These are phyloP conservation scores for Kodamaea fungicola DNA, from an alignment of 1,139 yeast species.

Conservation along the genomic window DNA sequence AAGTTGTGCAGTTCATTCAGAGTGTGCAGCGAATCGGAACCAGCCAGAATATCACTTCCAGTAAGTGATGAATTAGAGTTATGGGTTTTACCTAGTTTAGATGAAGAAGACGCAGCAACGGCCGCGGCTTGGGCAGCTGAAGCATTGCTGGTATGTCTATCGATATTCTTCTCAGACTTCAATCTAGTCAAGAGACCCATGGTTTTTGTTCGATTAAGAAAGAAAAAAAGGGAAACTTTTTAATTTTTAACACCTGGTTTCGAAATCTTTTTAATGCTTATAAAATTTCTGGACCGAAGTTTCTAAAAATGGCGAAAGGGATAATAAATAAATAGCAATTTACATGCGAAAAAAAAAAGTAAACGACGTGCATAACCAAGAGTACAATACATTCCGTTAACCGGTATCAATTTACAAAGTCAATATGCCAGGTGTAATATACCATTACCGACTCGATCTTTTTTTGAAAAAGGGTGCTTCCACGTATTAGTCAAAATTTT, in stretches of 20 bases:
- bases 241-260: neutral
- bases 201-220: neutral
- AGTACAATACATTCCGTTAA: neutral
- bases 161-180: constrained; percentile 9
- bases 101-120: constrained; percentile 8
- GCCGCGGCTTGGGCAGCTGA: constrained; percentile 1
- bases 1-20: constrained; percentile 22
- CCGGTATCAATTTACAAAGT: too few relatives aligned
- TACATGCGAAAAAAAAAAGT: neutral
- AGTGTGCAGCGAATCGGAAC: constrained; percentile 33
- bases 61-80: constrained; percentile 19
- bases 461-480: too few relatives aligned
- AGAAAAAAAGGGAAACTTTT: constrained; percentile 3
- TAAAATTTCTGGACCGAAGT: constrained; percentile 2
- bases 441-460: too few relatives aligned
- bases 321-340: constrained; percentile 4
- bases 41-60: constrained; percentile 33
- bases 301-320: constrained; percentile 11
- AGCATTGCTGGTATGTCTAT: neutral
- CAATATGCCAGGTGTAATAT: too few relatives aligned
- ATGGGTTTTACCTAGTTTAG: constrained; percentile 10
- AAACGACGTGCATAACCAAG: neutral
- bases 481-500: too few relatives aligned
- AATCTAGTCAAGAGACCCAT: constrained; percentile 23
- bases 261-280: neutral